Percentiles rank a stretch among this genome's conserved stretches.
phyloP scores from a whole-genome alignment of 2,329 filamentous ascomycete species.

The Rhynchosporium agropyri region DNA sequence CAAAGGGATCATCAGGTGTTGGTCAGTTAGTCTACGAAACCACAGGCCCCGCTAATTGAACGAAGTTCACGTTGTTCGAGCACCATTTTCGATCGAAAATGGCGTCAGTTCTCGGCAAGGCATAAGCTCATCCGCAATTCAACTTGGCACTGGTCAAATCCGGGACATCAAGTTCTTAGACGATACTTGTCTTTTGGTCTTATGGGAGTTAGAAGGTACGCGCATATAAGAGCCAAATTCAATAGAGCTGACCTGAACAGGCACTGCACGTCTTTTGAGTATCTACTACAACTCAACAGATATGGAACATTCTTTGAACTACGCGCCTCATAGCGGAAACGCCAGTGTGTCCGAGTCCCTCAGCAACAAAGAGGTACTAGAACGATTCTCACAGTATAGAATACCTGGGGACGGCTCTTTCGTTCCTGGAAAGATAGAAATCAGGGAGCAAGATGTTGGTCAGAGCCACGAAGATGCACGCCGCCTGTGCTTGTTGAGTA shows the following conservation, averaged over 20 bases:
- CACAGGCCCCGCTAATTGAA: slow-evolving; percentile 16
- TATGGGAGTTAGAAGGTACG: slow-evolving; percentile 39
- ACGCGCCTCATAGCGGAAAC: slow-evolving; percentile 15
- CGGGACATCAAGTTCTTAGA: slow-evolving; percentile 41
- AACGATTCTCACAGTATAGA: slow-evolving; percentile 27
- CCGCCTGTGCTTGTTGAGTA: slow-evolving; percentile 36
- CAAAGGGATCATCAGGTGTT: slow-evolving; percentile 30
- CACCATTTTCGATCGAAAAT: slow-evolving; percentile 37
- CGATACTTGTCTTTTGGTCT: slow-evolving; percentile 34
- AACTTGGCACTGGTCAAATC: slow-evolving; percentile 39
- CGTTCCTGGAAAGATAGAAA: slow-evolving; percentile 34
- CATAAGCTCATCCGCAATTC: slow-evolving; percentile 31
- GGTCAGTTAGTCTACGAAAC: slow-evolving; percentile 28
- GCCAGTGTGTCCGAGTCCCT: slow-evolving; percentile 19
- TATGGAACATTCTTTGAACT: slow-evolving; percentile 20
- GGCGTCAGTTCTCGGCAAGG: slow-evolving; percentile 38
- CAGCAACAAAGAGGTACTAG: slow-evolving; percentile 30
- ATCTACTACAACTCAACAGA: slow-evolving; percentile 31
- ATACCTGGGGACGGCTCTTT: slow-evolving; percentile 30
- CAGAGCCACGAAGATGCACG: slow-evolving; percentile 24
- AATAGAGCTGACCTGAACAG: slow-evolving; percentile 22
- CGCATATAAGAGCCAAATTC: background rate
- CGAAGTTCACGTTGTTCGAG: slow-evolving; percentile 38
- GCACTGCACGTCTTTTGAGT: slow-evolving; percentile 31
- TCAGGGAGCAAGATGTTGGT: slow-evolving; percentile 26